Evolutionary conservation across 2,329 filamentous ascomycete genomes (phyloP).

Genomic region (Claviceps sp.): DNA sequence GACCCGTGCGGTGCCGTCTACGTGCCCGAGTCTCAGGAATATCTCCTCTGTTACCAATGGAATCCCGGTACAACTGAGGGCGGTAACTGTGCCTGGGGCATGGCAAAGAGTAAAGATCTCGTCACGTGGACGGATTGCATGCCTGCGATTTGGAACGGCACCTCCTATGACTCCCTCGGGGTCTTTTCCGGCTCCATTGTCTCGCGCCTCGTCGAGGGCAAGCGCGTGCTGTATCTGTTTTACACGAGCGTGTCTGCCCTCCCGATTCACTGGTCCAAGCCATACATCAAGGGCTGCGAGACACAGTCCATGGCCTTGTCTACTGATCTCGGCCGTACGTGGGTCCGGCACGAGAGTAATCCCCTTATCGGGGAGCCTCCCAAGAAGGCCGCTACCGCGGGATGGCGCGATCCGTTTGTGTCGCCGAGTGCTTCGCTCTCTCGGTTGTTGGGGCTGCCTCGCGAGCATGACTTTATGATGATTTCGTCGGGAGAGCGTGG

Average conservation of each 20-base stretch:
- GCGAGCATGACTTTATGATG: conserved; percentile 24
- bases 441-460: conserved; percentile 6
- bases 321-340: conserved; percentile 18
- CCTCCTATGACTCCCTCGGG: conserved; percentile 26
- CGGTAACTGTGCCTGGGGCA: conserved; percentile 16
- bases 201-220: conserved; percentile 25
- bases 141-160: conserved; percentile 10
- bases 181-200: conserved; percentile 32
- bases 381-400: conserved; percentile 9
- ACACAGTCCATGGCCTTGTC: conserved; percentile 28
- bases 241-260: conserved; percentile 30
- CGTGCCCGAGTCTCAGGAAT: conserved; percentile 25
- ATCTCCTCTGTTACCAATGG: conserved; percentile 27
- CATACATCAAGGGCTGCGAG: conserved; percentile 29
- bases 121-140: conserved; percentile 18
- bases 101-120: conserved; percentile 25
- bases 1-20: conserved; percentile 30
- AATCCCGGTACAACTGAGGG: conserved; percentile 12
- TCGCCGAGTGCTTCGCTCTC: conserved; percentile 10
- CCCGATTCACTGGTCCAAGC: conserved; percentile 31
- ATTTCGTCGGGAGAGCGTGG: conserved; percentile 19
- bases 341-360: conserved; percentile 11
- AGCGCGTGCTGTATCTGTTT: conserved; percentile 19
- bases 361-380: conserved; percentile 11
- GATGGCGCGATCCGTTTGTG: conserved; percentile 16